phyloP scores from a whole-genome alignment of 2,329 filamentous ascomycete genomes.

The Penicillium sp. region DNA sequence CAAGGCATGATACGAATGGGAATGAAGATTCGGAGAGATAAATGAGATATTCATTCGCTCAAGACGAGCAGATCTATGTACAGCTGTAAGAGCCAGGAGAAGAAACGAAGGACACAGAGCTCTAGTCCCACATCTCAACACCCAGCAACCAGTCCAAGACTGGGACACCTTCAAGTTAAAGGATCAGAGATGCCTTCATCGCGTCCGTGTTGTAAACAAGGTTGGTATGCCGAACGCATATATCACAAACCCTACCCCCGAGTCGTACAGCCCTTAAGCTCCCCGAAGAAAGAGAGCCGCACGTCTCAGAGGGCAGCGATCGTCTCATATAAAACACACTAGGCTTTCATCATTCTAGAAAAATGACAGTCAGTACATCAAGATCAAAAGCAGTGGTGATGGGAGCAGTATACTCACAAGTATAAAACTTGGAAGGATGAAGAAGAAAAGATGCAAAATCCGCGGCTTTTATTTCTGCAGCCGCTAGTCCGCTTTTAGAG shows the following conservation, averaged over 20 bases:
- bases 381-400: background rate
- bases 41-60: background rate
- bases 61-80: background rate
- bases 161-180: slow-evolving; percentile 52
- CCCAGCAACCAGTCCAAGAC: slow-evolving; percentile 10
- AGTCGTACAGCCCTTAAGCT: slow-evolving; percentile 83
- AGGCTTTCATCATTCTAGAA: slow-evolving; percentile 97
- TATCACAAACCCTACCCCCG: slow-evolving; percentile 78
- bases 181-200: slow-evolving; percentile 94
- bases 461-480: slow-evolving; percentile 25
- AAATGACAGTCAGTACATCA: slow-evolving; percentile 17
- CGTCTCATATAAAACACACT: slow-evolving; percentile 88
- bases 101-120: background rate
- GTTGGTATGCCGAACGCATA: slow-evolving; percentile 98
- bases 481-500: slow-evolving; percentile 27
- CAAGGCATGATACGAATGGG: too few relatives aligned
- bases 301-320: slow-evolving; percentile 64
- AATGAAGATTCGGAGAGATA: background rate
- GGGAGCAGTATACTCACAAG: slow-evolving; percentile 65
- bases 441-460: slow-evolving; percentile 55
- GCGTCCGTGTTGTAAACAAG: slow-evolving; percentile 98
- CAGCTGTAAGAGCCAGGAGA: background rate
- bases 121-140: slow-evolving; percentile 4
- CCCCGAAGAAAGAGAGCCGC: slow-evolving; percentile 74
- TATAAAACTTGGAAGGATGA: slow-evolving; percentile 99